A percentile compares a stretch with the other conserved stretches of the same genome.
phyloP scores from a whole-genome alignment of 2,329 filamentous ascomycete genomes.

The Lecanosticta acicola region DNA sequence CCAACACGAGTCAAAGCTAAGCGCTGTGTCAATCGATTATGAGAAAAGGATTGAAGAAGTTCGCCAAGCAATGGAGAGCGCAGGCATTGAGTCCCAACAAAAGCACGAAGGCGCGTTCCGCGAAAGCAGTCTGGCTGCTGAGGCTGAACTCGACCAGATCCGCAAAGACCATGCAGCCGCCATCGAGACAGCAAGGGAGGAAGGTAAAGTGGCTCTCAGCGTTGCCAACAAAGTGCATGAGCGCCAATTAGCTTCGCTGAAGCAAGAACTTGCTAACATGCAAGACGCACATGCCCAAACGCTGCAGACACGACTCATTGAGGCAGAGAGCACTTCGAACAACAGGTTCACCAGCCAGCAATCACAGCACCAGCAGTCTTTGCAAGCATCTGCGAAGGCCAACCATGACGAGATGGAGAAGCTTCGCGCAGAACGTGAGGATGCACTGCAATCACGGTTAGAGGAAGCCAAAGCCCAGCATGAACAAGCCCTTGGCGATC shows the following conservation, averaged over 20 bases:
- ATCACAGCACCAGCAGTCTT: conserved; percentile 9
- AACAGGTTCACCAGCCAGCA: conserved; percentile 5
- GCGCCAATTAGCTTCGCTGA: conserved; percentile 1
- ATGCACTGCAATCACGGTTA: conserved; percentile 8
- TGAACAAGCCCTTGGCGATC: conserved; percentile 15
- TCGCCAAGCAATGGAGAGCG: neutral
- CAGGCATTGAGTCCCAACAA: conserved; percentile 3
- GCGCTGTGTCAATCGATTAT: neutral
- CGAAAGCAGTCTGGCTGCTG: conserved; percentile 2
- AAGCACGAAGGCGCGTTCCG: conserved; percentile 9
- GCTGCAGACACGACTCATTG: conserved; percentile 11
- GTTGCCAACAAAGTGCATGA: conserved; percentile 7
- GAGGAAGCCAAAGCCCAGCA: conserved; percentile 14
- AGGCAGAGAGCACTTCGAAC: conserved; percentile 14
- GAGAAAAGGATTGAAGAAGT: conserved; percentile 3
- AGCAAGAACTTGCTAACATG: conserved; percentile 9
- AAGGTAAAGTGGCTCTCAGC: conserved; percentile 8
- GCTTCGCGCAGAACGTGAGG: conserved; percentile 13
- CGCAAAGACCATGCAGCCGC: conserved; percentile 7
- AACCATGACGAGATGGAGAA: conserved; percentile 13
- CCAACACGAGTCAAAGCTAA: neutral
- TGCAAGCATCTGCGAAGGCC: conserved; percentile 8
- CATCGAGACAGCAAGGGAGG: conserved; percentile 6
- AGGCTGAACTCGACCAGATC: conserved; percentile 11
- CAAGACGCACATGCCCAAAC: conserved; percentile 3